Evolutionary conservation across 768 basidiomycete genomes (phyloP).

Genomic region (Serendipita vermifera): DNA sequence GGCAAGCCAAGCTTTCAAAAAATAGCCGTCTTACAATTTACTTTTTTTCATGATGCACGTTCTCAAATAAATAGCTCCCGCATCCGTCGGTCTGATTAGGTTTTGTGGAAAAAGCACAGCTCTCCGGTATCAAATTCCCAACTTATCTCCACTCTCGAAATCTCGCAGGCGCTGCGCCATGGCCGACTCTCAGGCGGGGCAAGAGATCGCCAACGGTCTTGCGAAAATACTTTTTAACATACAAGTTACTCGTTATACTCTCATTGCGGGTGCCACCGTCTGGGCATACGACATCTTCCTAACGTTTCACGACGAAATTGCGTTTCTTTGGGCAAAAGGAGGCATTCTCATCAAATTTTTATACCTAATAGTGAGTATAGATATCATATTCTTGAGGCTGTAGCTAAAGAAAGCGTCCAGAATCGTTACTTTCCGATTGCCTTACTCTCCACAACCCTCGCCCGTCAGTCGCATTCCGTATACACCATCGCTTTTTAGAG

Average conservation of each 20-base stretch:
- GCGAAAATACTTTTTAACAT: background rate
- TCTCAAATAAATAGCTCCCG: no score
- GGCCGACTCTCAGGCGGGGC: no score
- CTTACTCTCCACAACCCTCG: background rate
- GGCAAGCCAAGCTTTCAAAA: no score
- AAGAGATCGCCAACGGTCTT: background rate
- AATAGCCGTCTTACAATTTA: no score
- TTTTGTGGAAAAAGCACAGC: no score
- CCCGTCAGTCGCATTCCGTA: background rate
- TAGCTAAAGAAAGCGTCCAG: background rate
- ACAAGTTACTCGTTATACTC: background rate
- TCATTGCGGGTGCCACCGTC: background rate
- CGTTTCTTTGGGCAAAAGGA: constrained; percentile 25
- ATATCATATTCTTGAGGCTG: background rate
- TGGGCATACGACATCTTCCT: constrained; percentile 30
- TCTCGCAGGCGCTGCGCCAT: no score
- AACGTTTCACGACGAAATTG: constrained; percentile 31
- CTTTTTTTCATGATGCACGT: no score
- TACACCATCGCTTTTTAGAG: background rate
- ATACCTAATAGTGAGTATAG: background rate
- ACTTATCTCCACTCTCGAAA: no score
- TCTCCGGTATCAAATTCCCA: no score
- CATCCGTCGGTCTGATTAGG: no score
- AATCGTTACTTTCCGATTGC: constrained; percentile 2
- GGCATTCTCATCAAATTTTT: background rate